A percentile compares a stretch with the other conserved stretches of the same genome.
Conservation (phyloP, 2,329 filamentous ascomycete species). For the Pseudogymnoascus sp. region DNA sequence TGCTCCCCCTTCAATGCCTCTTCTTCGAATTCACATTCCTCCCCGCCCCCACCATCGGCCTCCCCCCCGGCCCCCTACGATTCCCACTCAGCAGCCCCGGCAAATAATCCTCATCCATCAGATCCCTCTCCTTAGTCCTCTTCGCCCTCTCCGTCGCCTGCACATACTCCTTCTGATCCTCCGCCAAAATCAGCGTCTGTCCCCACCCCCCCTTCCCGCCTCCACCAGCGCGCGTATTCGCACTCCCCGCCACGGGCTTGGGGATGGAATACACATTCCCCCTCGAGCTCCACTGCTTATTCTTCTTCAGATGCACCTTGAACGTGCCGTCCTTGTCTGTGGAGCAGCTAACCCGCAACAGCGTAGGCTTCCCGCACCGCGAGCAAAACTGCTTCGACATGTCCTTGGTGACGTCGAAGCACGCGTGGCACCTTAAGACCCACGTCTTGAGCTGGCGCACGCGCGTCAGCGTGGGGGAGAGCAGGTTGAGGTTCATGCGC, state of each 20-base stretch:
- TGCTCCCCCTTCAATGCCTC: constrained; percentile 32
- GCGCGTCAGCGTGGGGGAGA: constrained; percentile 69
- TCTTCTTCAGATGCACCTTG: constrained; percentile 79
- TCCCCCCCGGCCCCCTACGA: constrained; percentile 55
- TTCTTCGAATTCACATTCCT: constrained; percentile 76
- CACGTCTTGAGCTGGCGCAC: constrained; percentile 82
- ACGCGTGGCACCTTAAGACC: constrained; percentile 87
- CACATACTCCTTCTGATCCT: constrained; percentile 92
- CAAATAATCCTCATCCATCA: constrained; percentile 94
- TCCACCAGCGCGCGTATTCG: constrained; percentile 64
- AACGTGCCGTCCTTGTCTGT: constrained; percentile 76
- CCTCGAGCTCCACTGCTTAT: constrained; percentile 92
- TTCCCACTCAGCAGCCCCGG: constrained; percentile 78
- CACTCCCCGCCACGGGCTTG: constrained; percentile 73
- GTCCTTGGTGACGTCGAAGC: constrained; percentile 77
- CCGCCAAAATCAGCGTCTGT: constrained; percentile 70
- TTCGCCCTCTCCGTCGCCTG: constrained; percentile 55
- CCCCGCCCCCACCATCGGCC: constrained; percentile 75
- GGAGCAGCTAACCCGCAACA: constrained; percentile 78
- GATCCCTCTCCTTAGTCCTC: constrained; percentile 63
- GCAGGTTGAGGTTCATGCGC: constrained; percentile 86
- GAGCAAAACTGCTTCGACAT: constrained; percentile 89
- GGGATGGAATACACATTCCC: constrained; percentile 91
- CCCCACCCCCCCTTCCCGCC: constrained; percentile 88
- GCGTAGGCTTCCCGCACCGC: constrained; percentile 77